A percentile compares a stretch with the other conserved stretches of the same genome.
phyloP scores from a whole-genome alignment of 805 yeast genomes.

The Metschnikowia baotianmanensis region DNA sequence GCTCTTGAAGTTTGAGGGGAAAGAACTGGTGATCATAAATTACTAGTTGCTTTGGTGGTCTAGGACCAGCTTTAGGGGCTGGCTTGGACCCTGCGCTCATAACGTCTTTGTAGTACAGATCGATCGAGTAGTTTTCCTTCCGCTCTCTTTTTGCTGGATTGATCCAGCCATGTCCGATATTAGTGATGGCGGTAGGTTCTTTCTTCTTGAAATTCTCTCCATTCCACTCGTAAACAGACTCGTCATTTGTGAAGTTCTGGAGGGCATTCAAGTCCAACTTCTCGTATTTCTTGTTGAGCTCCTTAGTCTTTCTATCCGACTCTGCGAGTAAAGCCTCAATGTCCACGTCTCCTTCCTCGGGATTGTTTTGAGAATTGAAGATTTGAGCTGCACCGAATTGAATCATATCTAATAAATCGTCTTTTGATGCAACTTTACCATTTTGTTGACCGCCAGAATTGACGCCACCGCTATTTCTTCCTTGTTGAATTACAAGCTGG shows the following conservation, averaged over 20 bases:
- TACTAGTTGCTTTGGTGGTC: constrained; percentile 80
- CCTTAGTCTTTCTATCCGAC: constrained; percentile 63
- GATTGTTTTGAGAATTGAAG: constrained; percentile 34
- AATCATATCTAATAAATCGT: constrained; percentile 76
- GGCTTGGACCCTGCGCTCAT: constrained; percentile 57
- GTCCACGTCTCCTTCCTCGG: constrained; percentile 49
- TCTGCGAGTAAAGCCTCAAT: constrained; percentile 58
- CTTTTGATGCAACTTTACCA: constrained; percentile 51
- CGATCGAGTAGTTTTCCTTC: constrained; percentile 82
- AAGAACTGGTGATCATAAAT: constrained; percentile 90
- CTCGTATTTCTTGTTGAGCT: constrained; percentile 60
- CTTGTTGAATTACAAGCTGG: constrained; percentile 81
- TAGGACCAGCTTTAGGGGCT: constrained; percentile 55
- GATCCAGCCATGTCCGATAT: constrained; percentile 65
- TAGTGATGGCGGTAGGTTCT: constrained; percentile 44
- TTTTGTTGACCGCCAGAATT: constrained; percentile 31
- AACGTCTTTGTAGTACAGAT: constrained; percentile 80
- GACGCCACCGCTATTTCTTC: constrained; percentile 40
- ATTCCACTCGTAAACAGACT: constrained; percentile 80
- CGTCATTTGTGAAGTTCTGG: constrained; percentile 69
- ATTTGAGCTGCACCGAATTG: constrained; percentile 79
- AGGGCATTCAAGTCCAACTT: constrained; percentile 72
- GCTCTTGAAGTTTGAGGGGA: constrained; percentile 69
- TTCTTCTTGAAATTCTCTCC: constrained; percentile 76
- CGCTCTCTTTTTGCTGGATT: constrained; percentile 84